Base-by-base conservation (phyloP, 768 basidiomycete species). In the Boletus coccyginus region DNA sequence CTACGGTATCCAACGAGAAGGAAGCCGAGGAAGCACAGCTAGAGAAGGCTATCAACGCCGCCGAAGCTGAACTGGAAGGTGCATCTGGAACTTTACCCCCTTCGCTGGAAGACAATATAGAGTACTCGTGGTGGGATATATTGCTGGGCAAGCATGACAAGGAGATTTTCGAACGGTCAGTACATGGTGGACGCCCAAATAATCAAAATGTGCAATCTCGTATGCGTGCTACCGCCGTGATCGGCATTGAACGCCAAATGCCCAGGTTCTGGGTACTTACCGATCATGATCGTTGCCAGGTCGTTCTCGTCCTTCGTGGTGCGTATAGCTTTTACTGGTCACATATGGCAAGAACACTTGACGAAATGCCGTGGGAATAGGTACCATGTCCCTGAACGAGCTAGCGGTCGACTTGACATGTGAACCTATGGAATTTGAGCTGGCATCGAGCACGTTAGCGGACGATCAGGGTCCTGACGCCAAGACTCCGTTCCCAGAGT, bases 371-470 rank as follows among this genome's bases (percentile, higher is more conserved):
- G 35, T 33, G 54, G 24, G 43, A 52, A 53, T 45, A 84, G 86
- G 91, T 13, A 94, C 92, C 3, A 89, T 92, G 89, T 88, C 87
- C 3, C 75, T 94, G 42, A 93, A 93, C 62, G 91, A 93, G 70
- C 81, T 93, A 6, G 91, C 90, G 16, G 90, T 89, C 11, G 90
- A 93, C 72, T 77, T 93, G 46, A 90, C 90, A 1, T 93, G 92
- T 70, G 87, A 92, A 53, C 81, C 86, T 0, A 84, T 84, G 40
- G 76, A 81, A 21, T 90, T 90, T 59, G 76, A 80, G 53, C 85
- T 84, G 27, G 84, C 81, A 17, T 69, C 66, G 2, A 78, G 77
- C 5, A 57, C 67, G 16, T 55, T 64, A 11, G 53, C 36, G 31
- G 71, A 67, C 27, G 68, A 66, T 36, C 32, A 62, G 39, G 66